Base-by-base conservation (phyloP, 305 asterid species). In the Fraxinus dipetala region DNA sequence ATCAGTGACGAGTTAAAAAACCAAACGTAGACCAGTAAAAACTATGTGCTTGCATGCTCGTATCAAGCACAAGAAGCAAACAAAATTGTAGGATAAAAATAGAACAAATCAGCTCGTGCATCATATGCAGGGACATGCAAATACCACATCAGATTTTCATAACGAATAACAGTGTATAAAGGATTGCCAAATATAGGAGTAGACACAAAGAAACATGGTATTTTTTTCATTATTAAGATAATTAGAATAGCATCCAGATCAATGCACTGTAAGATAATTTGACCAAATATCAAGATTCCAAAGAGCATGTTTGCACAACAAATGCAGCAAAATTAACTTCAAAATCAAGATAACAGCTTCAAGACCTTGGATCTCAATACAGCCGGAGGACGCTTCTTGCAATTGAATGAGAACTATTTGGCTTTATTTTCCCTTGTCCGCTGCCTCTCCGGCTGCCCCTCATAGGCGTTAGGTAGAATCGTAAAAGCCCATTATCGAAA, bases 381-480 rank as follows among this genome's bases (percentile, higher is more conserved):
- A 96, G 88, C 69, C 96, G 85, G 78, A 94, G 88, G 30, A 91
- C 95, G 67, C 94, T 94, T 84, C 98, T 93, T 16, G 97, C 92
- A 80, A 92, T 91, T 0, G 96, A 90, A 56, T 94, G 93, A 10
- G 97, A 83, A 82, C 86, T 87, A 63, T 88, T 88, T 30, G 91
- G 91, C 91, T 90, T 90, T 83, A 85, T 82, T 79, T 90, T 91
- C 5, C 90, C 91, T 40, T 87, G 56, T 3, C 87, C 91, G 28
- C 93, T 89, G 34, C 93, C 91, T 87, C 95, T 90, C 81, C 95
- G 88, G 83, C 94, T 88, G 76, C 93, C 80, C 85, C 96, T 91
- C 92, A 89, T 4, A 1, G 98, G 99, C 0, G 99, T 87, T 88
- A 93, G 86, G 87, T 96, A 95, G 85, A 96, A 92, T 61, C 98